Evolutionary conservation across 176 grass and related monocot species (phyloP), one percentile per base, ranked within the genome.

Genomic region (Rhynchospora breviuscula): DNA sequence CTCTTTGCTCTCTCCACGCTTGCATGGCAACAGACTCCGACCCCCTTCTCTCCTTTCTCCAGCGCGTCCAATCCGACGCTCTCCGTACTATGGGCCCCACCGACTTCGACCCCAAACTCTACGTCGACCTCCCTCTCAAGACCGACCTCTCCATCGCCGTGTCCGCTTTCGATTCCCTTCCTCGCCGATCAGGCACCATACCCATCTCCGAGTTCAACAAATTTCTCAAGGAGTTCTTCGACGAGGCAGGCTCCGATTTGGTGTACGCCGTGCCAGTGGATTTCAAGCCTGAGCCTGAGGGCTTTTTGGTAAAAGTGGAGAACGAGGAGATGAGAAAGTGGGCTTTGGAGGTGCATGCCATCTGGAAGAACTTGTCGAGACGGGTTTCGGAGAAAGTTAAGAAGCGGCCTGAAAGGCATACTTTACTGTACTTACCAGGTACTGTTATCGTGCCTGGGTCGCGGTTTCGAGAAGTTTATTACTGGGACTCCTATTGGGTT

Each of bases 401-500:
- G 13, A 81, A 10, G 49, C 52, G 69, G 8, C 93, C 93, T 22
- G 96, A 88, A 23, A 19, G 58, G 12, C 96, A 99, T 79, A 99
- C 93, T 47, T 82, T 99, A 77, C 91, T 99, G 67, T 87, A 93
- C 72, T 84, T 99, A n/a, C 91, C 89, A 2, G 66, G 71, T 10
- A 44, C 77, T 47, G 88, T 84, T 60, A 85, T 99, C 60, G 76
- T 95, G 52, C 96, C 96, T 6, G 96, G 96, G 0, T 87, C 96
- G 44, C 81, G 96, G 84, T 99, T 95, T 72, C 82, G 88, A 52
- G 96, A 99, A 86, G 91, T 99, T 84, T 99, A 99, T 88, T 99
- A 99, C 81, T 99, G 96, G 93, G 93, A 99, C 57, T 93, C 96
- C 67, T 99, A 95, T 72, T 99, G 96, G 96, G 44, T 85, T 77